Conservation (phyloP, 192 early-diverging fungal species). For the Entophlyctis luteolus region DNA sequence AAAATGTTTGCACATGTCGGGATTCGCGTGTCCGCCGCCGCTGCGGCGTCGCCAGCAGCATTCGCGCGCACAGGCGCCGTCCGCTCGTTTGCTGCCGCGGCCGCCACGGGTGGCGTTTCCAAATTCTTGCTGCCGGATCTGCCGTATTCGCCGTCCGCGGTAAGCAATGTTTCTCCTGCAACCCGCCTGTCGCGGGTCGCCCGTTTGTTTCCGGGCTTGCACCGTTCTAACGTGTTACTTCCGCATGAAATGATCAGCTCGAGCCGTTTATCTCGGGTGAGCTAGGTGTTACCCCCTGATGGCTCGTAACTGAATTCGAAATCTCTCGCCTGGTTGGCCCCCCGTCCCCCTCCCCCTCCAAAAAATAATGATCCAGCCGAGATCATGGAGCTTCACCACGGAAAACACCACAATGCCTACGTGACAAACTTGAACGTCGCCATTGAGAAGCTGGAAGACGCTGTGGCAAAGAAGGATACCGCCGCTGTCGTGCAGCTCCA, state of each 20-base stretch:
- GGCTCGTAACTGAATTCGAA: neutral
- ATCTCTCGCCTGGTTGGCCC: neutral
- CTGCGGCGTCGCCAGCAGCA: neutral
- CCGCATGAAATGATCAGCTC: constrained; percentile 50
- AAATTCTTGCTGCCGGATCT: constrained; percentile 89
- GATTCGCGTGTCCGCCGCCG: neutral
- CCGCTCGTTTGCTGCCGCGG: constrained; percentile 1
- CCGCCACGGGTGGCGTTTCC: neutral
- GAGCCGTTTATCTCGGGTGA: constrained; percentile 82
- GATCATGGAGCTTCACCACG: constrained; percentile 92
- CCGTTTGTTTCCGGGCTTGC: neutral
- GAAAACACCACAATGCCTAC: constrained; percentile 93
- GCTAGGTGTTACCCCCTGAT: neutral
- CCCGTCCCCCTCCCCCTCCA: neutral
- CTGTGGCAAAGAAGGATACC: constrained; percentile 67
- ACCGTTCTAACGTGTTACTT: neutral
- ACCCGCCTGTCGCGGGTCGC: neutral
- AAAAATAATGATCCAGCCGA: constrained; percentile 37
- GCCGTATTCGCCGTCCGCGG: constrained; percentile 73
- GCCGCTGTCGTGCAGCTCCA: constrained; percentile 73
- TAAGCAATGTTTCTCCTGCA: constrained; percentile 36
- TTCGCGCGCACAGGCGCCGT: too few relatives aligned
- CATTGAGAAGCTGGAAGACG: constrained; percentile 82
- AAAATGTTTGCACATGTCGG: neutral
- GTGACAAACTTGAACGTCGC: constrained; percentile 79